These are phyloP conservation scores for Penicillium steckii DNA, from an alignment of 495 filamentous ascomycete genomes.

Conservation along the genomic window DNA sequence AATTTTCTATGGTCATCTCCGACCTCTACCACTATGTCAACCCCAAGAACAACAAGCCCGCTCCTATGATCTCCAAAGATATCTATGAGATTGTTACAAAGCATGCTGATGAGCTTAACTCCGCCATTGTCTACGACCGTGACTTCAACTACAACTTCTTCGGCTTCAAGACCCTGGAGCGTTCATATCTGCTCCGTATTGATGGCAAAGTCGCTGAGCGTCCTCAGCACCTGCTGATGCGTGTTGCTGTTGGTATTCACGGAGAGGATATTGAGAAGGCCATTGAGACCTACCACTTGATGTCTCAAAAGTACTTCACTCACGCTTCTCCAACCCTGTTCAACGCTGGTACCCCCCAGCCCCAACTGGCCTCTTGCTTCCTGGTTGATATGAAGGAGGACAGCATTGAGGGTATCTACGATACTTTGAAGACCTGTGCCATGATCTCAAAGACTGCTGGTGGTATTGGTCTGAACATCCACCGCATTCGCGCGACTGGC, in stretches of 20 bases:
- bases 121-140: constrained; percentile 96
- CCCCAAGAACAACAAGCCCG: constrained; percentile 79
- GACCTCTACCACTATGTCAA: constrained; percentile 97
- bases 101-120: constrained; percentile 94
- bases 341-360: constrained; percentile 91
- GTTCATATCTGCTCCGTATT: constrained; percentile 91
- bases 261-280: constrained; percentile 90
- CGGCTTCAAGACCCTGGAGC: constrained; percentile 98
- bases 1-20: constrained; percentile 89
- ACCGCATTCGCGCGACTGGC: constrained; percentile 92
- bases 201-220: constrained; percentile 93
- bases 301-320: constrained; percentile 97
- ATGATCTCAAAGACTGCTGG: constrained; percentile 99
- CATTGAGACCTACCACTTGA: constrained; percentile 95
- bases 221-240: constrained; percentile 99
- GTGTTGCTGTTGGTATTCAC: constrained; percentile 95
- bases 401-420: constrained; percentile 99
- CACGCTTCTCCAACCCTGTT: constrained; percentile 97
- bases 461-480: constrained; percentile 93
- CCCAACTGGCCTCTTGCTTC: constrained; percentile 96
- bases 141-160: constrained; percentile 99
- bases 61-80: constrained; percentile 89
- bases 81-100: constrained; percentile 91
- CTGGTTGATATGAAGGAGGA: constrained; percentile 98
- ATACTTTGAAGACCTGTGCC: constrained; percentile 97